Percentiles rank a stretch among this genome's conserved stretches.
Conservation (phyloP, 2,329 filamentous ascomycete genomes). For the Nemania sp. region DNA sequence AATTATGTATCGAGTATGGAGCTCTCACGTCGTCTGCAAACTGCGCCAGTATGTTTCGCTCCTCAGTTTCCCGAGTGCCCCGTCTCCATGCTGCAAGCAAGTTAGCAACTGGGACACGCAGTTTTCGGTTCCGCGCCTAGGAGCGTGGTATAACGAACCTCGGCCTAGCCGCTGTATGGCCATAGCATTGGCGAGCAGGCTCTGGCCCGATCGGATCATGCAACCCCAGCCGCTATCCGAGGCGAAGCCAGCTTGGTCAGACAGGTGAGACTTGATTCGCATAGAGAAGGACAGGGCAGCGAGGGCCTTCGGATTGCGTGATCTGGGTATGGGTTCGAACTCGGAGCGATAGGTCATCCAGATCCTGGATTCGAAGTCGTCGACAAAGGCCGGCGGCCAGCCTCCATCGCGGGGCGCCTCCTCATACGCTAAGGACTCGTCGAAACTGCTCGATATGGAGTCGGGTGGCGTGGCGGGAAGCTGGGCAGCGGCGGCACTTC, state of each 20-base stretch:
- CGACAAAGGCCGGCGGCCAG: constrained; percentile 85
- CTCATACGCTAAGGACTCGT: constrained; percentile 55
- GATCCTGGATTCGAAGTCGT: constrained; percentile 89
- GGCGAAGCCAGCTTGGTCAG: constrained; percentile 80
- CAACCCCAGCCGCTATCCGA: constrained; percentile 97
- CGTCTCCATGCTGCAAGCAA: constrained; percentile 71
- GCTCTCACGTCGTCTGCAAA: constrained; percentile 88
- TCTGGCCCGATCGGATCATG: constrained; percentile 97
- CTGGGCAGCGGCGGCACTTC: constrained; percentile 30
- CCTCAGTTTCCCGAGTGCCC: constrained; percentile 58
- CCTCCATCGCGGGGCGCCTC: constrained; percentile 54
- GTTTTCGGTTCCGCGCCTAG: background rate
- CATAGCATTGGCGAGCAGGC: constrained; percentile 85
- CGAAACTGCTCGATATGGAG: constrained; percentile 55
- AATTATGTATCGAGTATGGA: constrained; percentile 92
- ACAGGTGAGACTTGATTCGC: constrained; percentile 77
- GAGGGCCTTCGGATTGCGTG: constrained; percentile 70
- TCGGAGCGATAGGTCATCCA: constrained; percentile 97
- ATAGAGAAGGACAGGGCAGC: constrained; percentile 80
- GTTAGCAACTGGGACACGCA: constrained; percentile 25
- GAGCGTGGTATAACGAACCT: constrained; percentile 53
- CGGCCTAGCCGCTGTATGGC: constrained; percentile 73
- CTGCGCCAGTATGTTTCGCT: constrained; percentile 72
- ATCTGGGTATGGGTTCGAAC: constrained; percentile 81
- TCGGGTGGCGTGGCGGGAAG: constrained; percentile 52